A percentile compares a stretch with the other conserved stretches of the same genome.
Evolutionary conservation across 148 eudicot genomes (phyloP).

Genomic region (Chenopodium suecicum): DNA sequence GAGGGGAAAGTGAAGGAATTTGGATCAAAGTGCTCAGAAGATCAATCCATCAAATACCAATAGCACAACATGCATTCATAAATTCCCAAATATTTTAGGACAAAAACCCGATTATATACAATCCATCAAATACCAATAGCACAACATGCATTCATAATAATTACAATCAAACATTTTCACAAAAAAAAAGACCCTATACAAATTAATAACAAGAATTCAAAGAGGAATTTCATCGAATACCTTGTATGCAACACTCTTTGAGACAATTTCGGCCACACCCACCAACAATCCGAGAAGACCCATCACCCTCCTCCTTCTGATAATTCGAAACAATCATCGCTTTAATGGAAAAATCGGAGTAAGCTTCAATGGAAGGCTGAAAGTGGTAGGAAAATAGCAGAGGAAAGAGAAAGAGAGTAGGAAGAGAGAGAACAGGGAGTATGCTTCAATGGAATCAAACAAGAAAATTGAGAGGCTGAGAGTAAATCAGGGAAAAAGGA

Average conservation of each 20-base stretch:
- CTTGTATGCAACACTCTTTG: conserved; percentile 76
- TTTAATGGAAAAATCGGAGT: too few relatives aligned
- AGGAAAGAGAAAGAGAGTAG: too few relatives aligned
- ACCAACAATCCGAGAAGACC: conserved; percentile 31
- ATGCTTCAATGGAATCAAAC: too few relatives aligned
- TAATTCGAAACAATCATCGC: conserved; percentile 81
- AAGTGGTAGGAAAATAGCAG: too few relatives aligned
- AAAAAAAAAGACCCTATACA: too few relatives aligned
- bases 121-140: neutral
- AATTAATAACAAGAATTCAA: neutral
- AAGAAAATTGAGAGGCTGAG: too few relatives aligned
- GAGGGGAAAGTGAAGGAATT: too few relatives aligned
- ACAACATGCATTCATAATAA: neutral
- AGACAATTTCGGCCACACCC: conserved; percentile 96
- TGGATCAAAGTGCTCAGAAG: too few relatives aligned
- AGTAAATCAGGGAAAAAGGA: too few relatives aligned
- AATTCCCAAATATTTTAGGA: neutral
- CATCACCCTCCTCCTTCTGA: conserved; percentile 86
- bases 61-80: neutral
- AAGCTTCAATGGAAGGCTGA: too few relatives aligned
- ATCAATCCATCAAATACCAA: neutral
- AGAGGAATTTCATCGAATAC: conserved; percentile 33
- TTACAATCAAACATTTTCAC: neutral
- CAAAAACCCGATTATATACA: neutral
- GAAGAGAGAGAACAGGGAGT: too few relatives aligned